Evolutionary conservation across 805 yeast species (phyloP).

Genomic region (Suhomyces canberraensis): DNA sequence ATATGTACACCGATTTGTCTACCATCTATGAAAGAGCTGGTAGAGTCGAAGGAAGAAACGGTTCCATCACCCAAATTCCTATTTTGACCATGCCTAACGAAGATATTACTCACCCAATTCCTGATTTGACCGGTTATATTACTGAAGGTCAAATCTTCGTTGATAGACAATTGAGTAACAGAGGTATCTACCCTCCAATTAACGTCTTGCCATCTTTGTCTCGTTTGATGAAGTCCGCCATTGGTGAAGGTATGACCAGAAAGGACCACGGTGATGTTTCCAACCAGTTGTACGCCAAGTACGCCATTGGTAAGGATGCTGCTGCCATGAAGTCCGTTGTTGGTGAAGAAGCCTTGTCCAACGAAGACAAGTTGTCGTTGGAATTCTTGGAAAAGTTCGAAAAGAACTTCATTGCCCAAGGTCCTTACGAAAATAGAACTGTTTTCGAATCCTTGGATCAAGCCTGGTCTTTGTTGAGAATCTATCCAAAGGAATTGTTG

Average conservation of each 20-base stretch:
- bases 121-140: conserved; percentile 98
- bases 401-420: conserved; percentile 91
- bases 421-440: conserved; percentile 94
- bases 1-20: conserved; percentile 99
- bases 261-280: conserved; percentile 99
- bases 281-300: conserved; percentile 97
- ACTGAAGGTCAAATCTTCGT: conserved; percentile 98
- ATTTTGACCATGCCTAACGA: conserved; percentile 99
- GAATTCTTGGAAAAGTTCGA: conserved; percentile 98
- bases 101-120: conserved; percentile 99
- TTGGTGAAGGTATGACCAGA: conserved; percentile 99
- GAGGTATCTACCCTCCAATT: conserved; percentile 98
- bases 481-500: conserved; percentile 97
- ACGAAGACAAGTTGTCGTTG: conserved; percentile 94
- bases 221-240: conserved; percentile 98
- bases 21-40: conserved; percentile 99
- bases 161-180: conserved; percentile 93
- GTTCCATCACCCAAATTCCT: conserved; percentile 98
- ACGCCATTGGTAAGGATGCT: conserved; percentile 99
- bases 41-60: conserved; percentile 99
- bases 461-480: conserved; percentile 97
- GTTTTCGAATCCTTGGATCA: conserved; percentile 93
- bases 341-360: conserved; percentile 98
- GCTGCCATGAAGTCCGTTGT: conserved; percentile 99
- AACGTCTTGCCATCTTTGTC: conserved; percentile 96